A percentile compares a stretch with the other conserved stretches of the same genome.
phyloP scores from a whole-genome alignment of 2,329 filamentous ascomycete species.

The Colletotrichum tanaceti region DNA sequence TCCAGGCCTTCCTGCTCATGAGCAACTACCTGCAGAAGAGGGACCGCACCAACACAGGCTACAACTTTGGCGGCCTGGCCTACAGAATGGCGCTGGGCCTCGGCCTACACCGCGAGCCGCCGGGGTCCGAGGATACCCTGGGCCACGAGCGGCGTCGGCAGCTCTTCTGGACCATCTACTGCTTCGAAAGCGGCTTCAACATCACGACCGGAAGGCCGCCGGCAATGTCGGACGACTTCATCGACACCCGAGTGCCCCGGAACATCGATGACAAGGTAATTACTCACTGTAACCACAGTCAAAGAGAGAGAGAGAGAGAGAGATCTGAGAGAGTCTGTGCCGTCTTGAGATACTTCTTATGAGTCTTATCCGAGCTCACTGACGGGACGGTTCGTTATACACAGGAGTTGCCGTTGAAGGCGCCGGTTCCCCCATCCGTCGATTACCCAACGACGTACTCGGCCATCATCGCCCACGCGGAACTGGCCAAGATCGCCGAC shows the following conservation, averaged over 20 bases:
- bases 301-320: not conserved
- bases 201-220: conserved; percentile 60
- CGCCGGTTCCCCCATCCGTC: conserved; percentile 42
- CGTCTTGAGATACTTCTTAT: not conserved
- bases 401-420: conserved; percentile 32
- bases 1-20: conserved; percentile 58
- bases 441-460: conserved; percentile 54
- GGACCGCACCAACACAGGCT: conserved; percentile 63
- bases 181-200: conserved; percentile 61
- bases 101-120: conserved; percentile 61
- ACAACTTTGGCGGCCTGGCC: conserved; percentile 64
- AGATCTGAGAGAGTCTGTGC: no score
- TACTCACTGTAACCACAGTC: no score
- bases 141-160: conserved; percentile 51
- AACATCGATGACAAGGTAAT: conserved; percentile 58
- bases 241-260: conserved; percentile 55
- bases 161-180: conserved; percentile 55
- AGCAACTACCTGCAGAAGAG: conserved; percentile 64
- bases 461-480: conserved; percentile 54
- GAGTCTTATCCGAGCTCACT: not conserved
- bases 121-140: conserved; percentile 48
- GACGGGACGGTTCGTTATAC: not conserved
- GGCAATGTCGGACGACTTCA: conserved; percentile 54
- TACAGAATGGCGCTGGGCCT: conserved; percentile 62
- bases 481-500: conserved; percentile 55